Evolutionary conservation across 106 monocot genomes (phyloP), one percentile per base, ranked within the genome.

Genomic region (Amphibolis antarctica): DNA sequence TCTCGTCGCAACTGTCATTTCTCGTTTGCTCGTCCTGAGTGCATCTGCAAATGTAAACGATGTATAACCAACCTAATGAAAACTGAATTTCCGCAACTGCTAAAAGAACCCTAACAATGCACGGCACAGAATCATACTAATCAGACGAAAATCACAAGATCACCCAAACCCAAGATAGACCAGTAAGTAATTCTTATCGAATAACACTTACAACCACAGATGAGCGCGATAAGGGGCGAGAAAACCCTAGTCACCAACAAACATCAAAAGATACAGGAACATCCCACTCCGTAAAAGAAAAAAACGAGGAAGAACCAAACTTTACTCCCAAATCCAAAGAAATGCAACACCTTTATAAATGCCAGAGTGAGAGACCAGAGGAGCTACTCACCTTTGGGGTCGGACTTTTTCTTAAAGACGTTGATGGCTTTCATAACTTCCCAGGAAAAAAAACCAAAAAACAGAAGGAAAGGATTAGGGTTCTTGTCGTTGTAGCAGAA

Each of bases 1-100:
- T 79, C 93, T 80, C 1, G 93, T 89, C 11, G 93, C 93, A 13
- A 83, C 83, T 1, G 81, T 14, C 89, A 93, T 86, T 54, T 93
- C 93, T 56, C 86, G 76, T 63, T 89, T 89, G 74, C 93, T 93
- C 42, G 83, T 79, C 77, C 93, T 76, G 53, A 93, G 85, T 47
- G 80, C 83, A 50, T 89, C 93, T 86, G 89, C 64, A 63, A 27
- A 17, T 1, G 59, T 9, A 63, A 63, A 36, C 2, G 36, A 36
- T 2, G 36, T 36, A 36, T 36, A 36, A 36, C 29, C 13, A 44
- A 5, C 10, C n/a, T 18, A 18, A 60, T 19, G 7, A 36, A 36
- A 23, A 20, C 9, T 60, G 4, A 43, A 42, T 23, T 60, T 20
- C 19, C 60, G n/a, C 19, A 42, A 1, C 29, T 10, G 18, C 60